Conservation (phyloP, 352 stramenopile genomes). For the Pythium insidiosum region DNA sequence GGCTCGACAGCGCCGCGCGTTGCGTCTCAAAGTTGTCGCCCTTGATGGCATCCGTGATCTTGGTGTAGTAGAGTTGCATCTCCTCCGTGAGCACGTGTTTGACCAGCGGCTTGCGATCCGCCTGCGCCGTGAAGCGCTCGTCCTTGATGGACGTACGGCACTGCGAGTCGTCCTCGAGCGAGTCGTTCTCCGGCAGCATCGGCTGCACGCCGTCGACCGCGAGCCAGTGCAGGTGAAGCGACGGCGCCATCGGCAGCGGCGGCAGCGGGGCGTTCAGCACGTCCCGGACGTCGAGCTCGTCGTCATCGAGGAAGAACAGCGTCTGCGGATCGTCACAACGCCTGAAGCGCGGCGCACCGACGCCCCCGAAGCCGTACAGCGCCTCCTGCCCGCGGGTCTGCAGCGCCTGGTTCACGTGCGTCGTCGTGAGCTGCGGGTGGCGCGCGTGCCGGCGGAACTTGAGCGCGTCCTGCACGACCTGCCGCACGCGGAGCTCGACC, state of each 20-base stretch:
- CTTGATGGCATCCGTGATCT: conserved; percentile 77
- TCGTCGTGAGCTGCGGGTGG: conserved; percentile 38
- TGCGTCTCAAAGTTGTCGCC: conserved; percentile 64
- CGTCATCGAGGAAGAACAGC: conserved; percentile 67
- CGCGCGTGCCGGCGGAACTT: conserved; percentile 79
- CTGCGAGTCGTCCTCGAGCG: conserved; percentile 56
- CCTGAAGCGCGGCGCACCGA: conserved; percentile 43
- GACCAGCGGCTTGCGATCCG: conserved; percentile 70
- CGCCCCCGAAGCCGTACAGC: conserved; percentile 65
- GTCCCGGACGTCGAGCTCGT: conserved; percentile 61
- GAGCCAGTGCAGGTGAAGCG: conserved; percentile 77
- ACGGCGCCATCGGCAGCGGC: conserved; percentile 58
- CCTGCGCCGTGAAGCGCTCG: conserved; percentile 55
- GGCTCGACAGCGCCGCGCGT: conserved; percentile 66
- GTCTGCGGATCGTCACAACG: conserved; percentile 44
- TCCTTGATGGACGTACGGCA: conserved; percentile 69
- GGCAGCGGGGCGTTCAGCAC: conserved; percentile 70
- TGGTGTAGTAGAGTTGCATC: conserved; percentile 88
- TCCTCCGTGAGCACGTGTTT: conserved; percentile 86
- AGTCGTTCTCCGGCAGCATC: conserved; percentile 79
- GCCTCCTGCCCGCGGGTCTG: conserved; percentile 65
- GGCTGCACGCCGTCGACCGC: conserved; percentile 79
- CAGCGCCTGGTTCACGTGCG: conserved; percentile 75
- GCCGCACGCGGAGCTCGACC: conserved; percentile 71
- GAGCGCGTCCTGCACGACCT: conserved; percentile 79